Conservation (phyloP, 352 stramenopile genomes). For the Achlya hypogyna region DNA sequence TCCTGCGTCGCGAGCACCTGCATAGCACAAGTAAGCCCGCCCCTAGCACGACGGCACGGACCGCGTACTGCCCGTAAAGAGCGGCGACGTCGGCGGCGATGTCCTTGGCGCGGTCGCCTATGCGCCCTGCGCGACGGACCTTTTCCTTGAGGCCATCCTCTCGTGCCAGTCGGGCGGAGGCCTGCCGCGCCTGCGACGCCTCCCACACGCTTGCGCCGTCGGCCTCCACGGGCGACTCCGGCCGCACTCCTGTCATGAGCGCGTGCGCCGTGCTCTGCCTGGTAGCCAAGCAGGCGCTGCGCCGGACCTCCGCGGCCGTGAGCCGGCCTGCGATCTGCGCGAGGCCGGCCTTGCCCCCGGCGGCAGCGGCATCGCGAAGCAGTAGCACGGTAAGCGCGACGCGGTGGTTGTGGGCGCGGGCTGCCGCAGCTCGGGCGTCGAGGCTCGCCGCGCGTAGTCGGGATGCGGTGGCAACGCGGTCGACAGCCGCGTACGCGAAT, state of each 20-base stretch:
- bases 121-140: background rate
- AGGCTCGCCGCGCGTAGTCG: background rate
- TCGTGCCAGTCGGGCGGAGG: background rate
- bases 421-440: background rate
- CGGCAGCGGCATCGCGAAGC: background rate
- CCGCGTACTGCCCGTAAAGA: constrained; percentile 5
- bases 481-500: background rate
- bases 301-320: background rate
- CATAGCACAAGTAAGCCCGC: background rate
- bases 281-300: background rate
- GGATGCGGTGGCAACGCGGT: background rate
- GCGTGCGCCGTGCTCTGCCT: background rate
- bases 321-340: background rate
- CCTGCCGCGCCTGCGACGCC: background rate
- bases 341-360: background rate
- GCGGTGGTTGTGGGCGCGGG: constrained; percentile 2
- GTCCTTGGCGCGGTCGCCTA: constrained; percentile 1
- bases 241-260: background rate
- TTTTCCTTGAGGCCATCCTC: background rate
- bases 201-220: background rate
- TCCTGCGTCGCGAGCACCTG: constrained; percentile 9
- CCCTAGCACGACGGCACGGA: background rate
- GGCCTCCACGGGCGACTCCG: background rate
- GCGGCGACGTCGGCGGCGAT: background rate
- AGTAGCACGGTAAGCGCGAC: background rate